Evolutionary conservation across 192 early-diverging fungal genomes (phyloP), one percentile per base, ranked within the genome.

Genomic region (Coemansia sp.): DNA sequence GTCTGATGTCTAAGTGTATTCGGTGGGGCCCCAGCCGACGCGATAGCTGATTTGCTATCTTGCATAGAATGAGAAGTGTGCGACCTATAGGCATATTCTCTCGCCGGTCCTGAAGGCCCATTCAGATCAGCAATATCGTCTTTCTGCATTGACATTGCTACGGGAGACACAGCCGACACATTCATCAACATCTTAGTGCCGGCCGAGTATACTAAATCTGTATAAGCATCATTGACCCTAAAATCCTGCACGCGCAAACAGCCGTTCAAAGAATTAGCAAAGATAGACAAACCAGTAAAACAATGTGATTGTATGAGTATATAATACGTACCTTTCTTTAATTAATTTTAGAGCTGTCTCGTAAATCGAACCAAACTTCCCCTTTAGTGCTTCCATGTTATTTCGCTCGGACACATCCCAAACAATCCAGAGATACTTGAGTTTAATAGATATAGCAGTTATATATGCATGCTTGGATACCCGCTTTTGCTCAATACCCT

Each of bases 341-440:
- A 42, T 24, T 20, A 30, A 23, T 0, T 21, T 17, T 25, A 23
- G 25, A 29, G 57, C 50, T 53, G 19, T 0, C 14, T 32, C 10
- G 3, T 53, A 6, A 14, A 63, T 22, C 21, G 24, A 29, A 21
- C 17, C 42, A 51, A 57, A 51, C 8, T 17, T 54, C 3, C 4
- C 30, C 29, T 70, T 31, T 23, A 27, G 32, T 54, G 6, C 20
- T 7, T 27, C 7, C 5, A 6, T 27, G 20, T 1, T 8, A 30
- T 56, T 25, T 56, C 11, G 27, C 11, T 6, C 54, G 24, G 59
- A 42, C 21, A 19, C n/a, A 27, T 52, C 39, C 71, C 71, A 72
- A 50, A 72, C 71, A 14, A 58, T 53, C 71, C 71, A 72, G 42
- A 72, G 64, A 9, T 57, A 27, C 9, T 29, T 11, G 22, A 62